Base-by-base conservation (phyloP, 495 filamentous ascomycete species). In the Xylaria bambusicola region DNA sequence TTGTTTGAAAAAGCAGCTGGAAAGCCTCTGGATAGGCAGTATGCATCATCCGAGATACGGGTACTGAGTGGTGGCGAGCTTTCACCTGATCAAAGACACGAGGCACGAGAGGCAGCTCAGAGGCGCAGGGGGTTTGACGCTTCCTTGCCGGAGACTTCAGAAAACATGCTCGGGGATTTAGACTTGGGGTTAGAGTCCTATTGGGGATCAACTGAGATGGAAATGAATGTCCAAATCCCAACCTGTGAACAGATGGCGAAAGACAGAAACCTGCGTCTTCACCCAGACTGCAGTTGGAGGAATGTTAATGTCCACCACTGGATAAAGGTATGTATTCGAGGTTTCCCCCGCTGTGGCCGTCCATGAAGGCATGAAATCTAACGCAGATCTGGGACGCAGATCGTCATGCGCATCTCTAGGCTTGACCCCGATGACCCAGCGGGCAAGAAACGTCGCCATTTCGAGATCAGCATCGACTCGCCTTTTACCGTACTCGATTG, bases 381-480 rank as follows among this genome's bases (percentile, higher is more conserved):
- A 80, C 52, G n/a, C 26, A 35, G 23, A 46, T 31, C 20, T 46
- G 3, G 40, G 36, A 15, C 23, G 10, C 61, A 98, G 94, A 94
- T 98, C 66, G 91, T 98, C 51, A 89, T 98, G 84, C 92, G 94
- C 54, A 88, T 98, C 35, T 97, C 92, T 20, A 93, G 92, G 64
- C 75, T 88, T 4, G 94, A 98, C 66, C 79, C 84, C 57, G 83
- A 86, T 23, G 90, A 98, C 65, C 86, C 94, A 0, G 77, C 78
- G 5, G 80, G 81, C n/a, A 80, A 77, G 63, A 94, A 93, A 53
- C 85, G 94, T 47, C 84, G 94, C 23, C 95, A 98, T 70, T 98
- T 98, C 60, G 94, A 98, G 71, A 98, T 98, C 62, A 97, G 94
- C 58, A 98, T 98, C 63, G 94, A 98, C 75, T 97, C 92, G 13